A percentile compares a stretch with the other conserved stretches of the same genome.
Conservation (phyloP, 2,329 filamentous ascomycete genomes). For the Penicillium occitanis region DNA sequence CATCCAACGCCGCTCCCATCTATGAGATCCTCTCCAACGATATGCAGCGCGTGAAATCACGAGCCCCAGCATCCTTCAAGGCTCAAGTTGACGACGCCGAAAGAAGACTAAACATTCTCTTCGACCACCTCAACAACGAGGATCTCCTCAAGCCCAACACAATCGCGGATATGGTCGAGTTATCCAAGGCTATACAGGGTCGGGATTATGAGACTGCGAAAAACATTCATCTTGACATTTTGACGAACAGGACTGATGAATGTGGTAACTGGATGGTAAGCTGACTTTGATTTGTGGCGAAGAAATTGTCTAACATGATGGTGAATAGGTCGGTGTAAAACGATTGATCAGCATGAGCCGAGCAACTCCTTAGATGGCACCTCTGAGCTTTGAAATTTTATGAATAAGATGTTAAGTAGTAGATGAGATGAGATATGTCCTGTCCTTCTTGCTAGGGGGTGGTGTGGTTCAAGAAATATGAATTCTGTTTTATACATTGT, state of each 20-base stretch:
- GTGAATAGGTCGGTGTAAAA: constrained; percentile 67
- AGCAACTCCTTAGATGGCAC: constrained; percentile 58
- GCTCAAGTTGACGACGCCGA: constrained; percentile 90
- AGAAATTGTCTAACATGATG: background rate
- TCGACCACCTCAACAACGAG: constrained; percentile 95
- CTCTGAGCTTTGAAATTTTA: background rate
- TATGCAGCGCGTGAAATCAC: constrained; percentile 82
- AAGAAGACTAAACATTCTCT: constrained; percentile 88
- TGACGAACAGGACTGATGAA: constrained; percentile 74
- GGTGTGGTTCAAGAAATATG: constrained; percentile 9
- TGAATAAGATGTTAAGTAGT: background rate
- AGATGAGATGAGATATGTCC: constrained; percentile 6
- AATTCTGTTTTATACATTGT: constrained; percentile 2
- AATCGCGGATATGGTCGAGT: constrained; percentile 47
- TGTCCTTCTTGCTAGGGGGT: background rate
- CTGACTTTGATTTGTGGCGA: constrained; percentile 21
- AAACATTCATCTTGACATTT: constrained; percentile 70
- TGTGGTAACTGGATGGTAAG: constrained; percentile 86
- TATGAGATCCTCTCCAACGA: constrained; percentile 79
- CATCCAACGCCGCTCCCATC: constrained; percentile 70
- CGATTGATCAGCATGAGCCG: constrained; percentile 77
- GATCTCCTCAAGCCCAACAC: constrained; percentile 80
- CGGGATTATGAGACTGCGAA: constrained; percentile 69
- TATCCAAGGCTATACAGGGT: constrained; percentile 63
- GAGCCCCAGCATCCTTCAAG: constrained; percentile 82